Base-by-base conservation (phyloP, 345 rosid species). In the Salix udensis region DNA sequence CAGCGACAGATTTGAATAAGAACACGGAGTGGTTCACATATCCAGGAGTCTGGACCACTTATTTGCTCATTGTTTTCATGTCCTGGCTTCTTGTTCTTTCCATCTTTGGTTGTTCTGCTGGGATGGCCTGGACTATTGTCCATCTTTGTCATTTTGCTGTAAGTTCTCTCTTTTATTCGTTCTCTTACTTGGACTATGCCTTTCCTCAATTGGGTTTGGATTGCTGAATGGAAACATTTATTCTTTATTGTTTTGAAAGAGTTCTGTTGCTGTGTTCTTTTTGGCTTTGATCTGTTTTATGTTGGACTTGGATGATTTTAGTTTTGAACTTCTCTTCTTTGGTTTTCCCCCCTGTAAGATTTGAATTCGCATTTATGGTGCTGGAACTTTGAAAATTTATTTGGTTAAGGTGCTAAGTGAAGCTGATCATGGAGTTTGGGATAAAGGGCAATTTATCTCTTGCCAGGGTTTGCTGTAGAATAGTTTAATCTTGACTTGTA, bases 21-120 rank as follows among this genome's bases (percentile, higher is more conserved):
- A 92, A 92, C 82, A 92, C 96, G 40, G 97, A 89, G 85, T 92
- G 92, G 97, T 92, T 92, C 90, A 88, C 89, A 73, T 91, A 89
- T 74, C 93, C 97, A 0, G 97, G 97, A 1, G 96, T 92, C 0
- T 92, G 97, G 96, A 89, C 96, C 4, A 86, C 88, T 19, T 91
- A 93, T 72, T 86, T 93, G 14, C 87, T 89, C 31, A 85, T 90
- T 73, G 79, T 92, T 52, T 92, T 91, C 89, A 87, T 89, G 68
- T 87, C 90, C 0, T 89, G 96, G 97, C 87, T 92, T 42, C 70
- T 87, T 61, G 89, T 91, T 65, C 86, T 92, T 71, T 88, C 94
- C 70, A 71, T 92, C 78, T 83, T 87, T 24, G 80, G 85, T 68
- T 89, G 91, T 80, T 85, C 97, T 9, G 83, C 92, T 74, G 97